Base-by-base conservation (phyloP, 805 yeast genomes). In the Zygoascus biomembranicola region DNA sequence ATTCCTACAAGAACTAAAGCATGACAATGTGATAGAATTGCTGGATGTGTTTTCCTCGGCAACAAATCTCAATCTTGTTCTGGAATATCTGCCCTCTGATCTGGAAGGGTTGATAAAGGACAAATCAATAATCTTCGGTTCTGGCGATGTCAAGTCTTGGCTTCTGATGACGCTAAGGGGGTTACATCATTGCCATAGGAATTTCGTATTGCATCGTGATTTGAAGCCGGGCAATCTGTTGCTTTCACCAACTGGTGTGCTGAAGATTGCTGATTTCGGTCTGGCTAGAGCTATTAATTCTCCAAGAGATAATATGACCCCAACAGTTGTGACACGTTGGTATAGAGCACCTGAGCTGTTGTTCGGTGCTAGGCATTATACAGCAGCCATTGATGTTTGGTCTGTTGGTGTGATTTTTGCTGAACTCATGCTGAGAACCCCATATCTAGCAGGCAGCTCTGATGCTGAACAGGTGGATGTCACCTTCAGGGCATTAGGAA, bases 301-400 rank as follows among this genome's bases (percentile, higher is more conserved):
- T 23, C 87, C 90, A 0, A 61, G 63, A 47, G 80, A 82, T 46
- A 80, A 81, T 55, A 73, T 94, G 67, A 87, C 98, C 0, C 87
- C 96, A 1, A 92, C 90, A 58, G 99, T 94, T 3, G 99, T 94
- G 1, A 94, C 99, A 2, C 73, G 98, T 56, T 94, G 99, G 99
- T 94, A 94, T 69, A 74, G 98, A 52, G 96, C 98, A 0, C 99
- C 99, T 0, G 99, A 94, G 63, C 72, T 94, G 47, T 71, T 94
- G 23, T 80, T 92, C 57, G 97, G 97, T 0, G 85, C 97, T 0
- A 77, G 84, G 48, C 94, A 89, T 67, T 94, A 94, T 63, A 85
- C 96, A 0, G 84, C 84, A 1, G 95, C 95, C 0, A 79, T 94
- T 2, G 99, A 94, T 69, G 73, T 90, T 11, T 94, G 99, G 99